Base-by-base conservation (phyloP, 495 filamentous ascomycete genomes). In the Penicillium ochrochloron region DNA sequence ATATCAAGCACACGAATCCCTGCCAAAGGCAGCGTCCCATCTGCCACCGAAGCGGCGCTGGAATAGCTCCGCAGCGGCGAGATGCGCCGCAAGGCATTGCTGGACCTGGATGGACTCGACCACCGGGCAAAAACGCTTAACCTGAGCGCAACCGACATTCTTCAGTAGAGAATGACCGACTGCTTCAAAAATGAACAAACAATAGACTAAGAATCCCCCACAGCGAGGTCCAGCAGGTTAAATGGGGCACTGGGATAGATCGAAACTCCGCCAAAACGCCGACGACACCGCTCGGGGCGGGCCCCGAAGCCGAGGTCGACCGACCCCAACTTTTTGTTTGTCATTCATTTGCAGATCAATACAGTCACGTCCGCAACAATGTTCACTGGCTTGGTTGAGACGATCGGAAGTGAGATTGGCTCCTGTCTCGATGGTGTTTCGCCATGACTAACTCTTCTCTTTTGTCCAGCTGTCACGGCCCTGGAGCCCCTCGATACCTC, bases 381-480 rank as follows among this genome's bases (percentile, higher is more conserved):
- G 95, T 99, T 99, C 75, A 99, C 95, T 56, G 95, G 95, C 64
- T 91, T 99, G 63, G 92, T 99, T 44, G 96, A 99, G 81, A 90
- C 87, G 54, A 91, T 98, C 51, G 96, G 96, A 76, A 92, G 96
- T 96, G 79, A 78, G 86, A 59, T 2, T 61, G 9, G 62, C 14
- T 15, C 29, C 2, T 46, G 27, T 50, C 9, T 35, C 1, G 21
- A 53, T 50, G n/a, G 62, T 66, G n/a, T 5, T 39, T 37, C 37
- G 15, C 12, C 29, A 2, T 31, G 33, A 66, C 73, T 73, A 39
- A 68, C 62, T 50, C 48, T 59, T 46, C 50, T 5, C 29, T 56
- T 66, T 37, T 53, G 29, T 31, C 37, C 66, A 97, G 95, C 89
- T 70, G 91, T 97, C 75, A 86, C 90, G 66, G 86, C 88, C 69